Evolutionary conservation across 2,329 filamentous ascomycete genomes (phyloP).

Genomic region (Ophidiomyces ophidiicola): DNA sequence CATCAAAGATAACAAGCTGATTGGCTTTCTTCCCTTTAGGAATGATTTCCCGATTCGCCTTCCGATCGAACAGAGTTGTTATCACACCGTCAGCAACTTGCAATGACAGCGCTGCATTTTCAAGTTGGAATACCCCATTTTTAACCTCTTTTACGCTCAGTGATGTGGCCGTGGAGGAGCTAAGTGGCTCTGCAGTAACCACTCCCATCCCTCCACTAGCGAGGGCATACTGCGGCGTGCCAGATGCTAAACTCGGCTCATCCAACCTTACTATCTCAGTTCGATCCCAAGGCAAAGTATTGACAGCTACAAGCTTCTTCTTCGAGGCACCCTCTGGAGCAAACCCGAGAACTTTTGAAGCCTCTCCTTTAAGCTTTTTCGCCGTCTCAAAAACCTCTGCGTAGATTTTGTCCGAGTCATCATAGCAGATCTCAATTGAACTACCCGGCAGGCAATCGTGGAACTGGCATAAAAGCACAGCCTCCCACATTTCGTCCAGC

Average conservation of each 20-base stretch:
- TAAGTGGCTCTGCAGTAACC: conserved; percentile 25
- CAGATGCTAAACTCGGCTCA: conserved; percentile 17
- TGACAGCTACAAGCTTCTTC: conserved; percentile 52
- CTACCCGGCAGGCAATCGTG: conserved; percentile 94
- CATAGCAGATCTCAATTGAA: conserved; percentile 95
- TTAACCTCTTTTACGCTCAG: conserved; percentile 41
- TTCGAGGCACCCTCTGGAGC: conserved; percentile 32
- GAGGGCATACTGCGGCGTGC: conserved; percentile 30
- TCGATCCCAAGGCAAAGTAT: conserved; percentile 78
- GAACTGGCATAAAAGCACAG: conserved; percentile 84
- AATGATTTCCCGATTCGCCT: conserved; percentile 63
- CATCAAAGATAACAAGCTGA: conserved; percentile 88
- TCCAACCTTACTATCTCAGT: conserved; percentile 56
- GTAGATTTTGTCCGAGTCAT: conserved; percentile 87
- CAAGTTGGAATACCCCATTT: conserved; percentile 59
- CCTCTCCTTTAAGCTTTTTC: conserved; percentile 56
- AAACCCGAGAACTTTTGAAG: conserved; percentile 56
- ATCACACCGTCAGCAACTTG: conserved; percentile 64
- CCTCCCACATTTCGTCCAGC: conserved; percentile 95
- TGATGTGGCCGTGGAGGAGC: conserved; percentile 18
- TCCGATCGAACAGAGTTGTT: conserved; percentile 68
- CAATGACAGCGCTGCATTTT: conserved; percentile 65
- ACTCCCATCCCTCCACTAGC: conserved; percentile 38
- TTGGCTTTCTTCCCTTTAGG: conserved; percentile 64
- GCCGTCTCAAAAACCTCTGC: conserved; percentile 68